Base-by-base conservation (phyloP, 495 filamentous ascomycete genomes). In the Talaromyces liani region DNA sequence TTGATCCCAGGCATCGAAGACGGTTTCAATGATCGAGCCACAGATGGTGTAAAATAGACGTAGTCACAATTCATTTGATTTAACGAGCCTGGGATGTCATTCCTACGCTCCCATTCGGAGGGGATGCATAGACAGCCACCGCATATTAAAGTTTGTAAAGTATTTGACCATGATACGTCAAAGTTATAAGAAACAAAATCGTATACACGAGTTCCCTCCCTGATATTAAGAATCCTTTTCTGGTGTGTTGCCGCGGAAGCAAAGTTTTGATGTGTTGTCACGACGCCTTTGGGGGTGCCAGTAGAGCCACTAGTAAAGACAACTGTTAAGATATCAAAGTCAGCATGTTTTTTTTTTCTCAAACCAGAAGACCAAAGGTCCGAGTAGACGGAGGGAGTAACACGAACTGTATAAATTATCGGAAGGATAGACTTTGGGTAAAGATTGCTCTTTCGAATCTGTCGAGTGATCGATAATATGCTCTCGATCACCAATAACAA, bases 101-200 rank as follows among this genome's bases (percentile, higher is more conserved):
- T 73, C 2, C 69, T 33, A 58, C 75, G 7, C 69, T 72, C 60
- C 75, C 75, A 68, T 34, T 84, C 81, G 1, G 77, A 78, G 0
- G 82, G 82, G n/a, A 85, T 77, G 70, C 81, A 85, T 7, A 86
- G 68, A 34, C 77, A 80, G 14, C 74, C 83, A 6, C 82, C 83
- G 3, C 68, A 64, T 2, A 69, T 67, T 2, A 86, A 67, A 0
- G 82, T 82, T 56, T 73, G 77, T 3, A 79, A 68, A 67, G 85
- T 83, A 58, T 82, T 80, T 64, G 77, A 73, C 53, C 83, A 76
- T 51, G 75, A 76, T 4, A 80, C 77, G 47, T 83, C 83, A 57
- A 84, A 85, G n/a, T 74, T 70, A 64, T 78, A 82, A 7, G 78
- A 75, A 0, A 79, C 76, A 61, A 83, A 84, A 61, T 85, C 79